phyloP scores from a whole-genome alignment of 208 protist genomes.

The Trypanosoma rangeli region DNA sequence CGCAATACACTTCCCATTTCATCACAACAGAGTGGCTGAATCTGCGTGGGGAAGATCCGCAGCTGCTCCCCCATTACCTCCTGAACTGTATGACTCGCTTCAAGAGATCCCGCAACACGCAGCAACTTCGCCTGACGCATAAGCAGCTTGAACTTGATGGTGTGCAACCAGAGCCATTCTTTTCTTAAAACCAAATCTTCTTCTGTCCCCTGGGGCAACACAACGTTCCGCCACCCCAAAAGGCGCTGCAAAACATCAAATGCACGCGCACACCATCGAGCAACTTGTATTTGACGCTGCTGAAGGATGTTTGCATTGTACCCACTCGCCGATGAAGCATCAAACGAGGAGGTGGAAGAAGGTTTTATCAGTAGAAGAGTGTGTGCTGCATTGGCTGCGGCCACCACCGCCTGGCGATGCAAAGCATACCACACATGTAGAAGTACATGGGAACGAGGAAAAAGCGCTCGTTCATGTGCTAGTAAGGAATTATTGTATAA shows the following conservation, averaged over 20 bases:
- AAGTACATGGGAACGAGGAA: conserved; percentile 24
- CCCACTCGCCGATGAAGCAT: not conserved
- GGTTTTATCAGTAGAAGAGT: conserved; percentile 17
- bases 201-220: not conserved
- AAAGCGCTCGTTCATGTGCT: conserved; percentile 7
- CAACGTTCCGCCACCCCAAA: conserved; percentile 7
- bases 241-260: conserved; percentile 16
- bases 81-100: conserved; percentile 11
- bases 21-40: not conserved
- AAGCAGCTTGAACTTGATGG: conserved; percentile 29
- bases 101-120: conserved; percentile 10
- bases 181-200: not conserved
- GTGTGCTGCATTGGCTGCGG: conserved; percentile 26
- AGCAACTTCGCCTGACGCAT: conserved; percentile 25
- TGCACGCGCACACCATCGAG: conserved; percentile 25
- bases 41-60: conserved; percentile 7
- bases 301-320: conserved; percentile 6
- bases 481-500: conserved; percentile 20
- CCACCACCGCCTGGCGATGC: conserved; percentile 23
- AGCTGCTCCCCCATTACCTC: conserved; percentile 23
- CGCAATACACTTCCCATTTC: conserved; percentile 6
- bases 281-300: conserved; percentile 8
- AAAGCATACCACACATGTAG: conserved; percentile 30
- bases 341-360: not conserved
- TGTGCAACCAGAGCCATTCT: conserved; percentile 23